Percentiles rank a stretch among this genome's conserved stretches.
phyloP scores from a whole-genome alignment of 768 basidiomycete genomes.

The Candolleomyces efflorescens region DNA sequence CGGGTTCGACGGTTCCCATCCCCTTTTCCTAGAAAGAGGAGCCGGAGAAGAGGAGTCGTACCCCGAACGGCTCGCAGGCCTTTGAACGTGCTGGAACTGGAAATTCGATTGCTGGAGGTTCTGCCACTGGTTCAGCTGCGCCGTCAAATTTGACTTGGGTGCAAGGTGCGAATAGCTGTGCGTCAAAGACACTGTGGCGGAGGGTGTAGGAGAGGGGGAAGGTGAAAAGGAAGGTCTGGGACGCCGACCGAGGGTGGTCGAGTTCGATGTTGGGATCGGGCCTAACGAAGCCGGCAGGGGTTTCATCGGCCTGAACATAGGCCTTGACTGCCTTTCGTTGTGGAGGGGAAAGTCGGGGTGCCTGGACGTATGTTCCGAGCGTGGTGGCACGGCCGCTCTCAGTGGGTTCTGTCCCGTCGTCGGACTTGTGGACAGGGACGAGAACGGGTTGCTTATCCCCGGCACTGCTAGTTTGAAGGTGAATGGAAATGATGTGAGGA shows the following conservation, averaged over 20 bases:
- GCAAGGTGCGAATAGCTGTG: constrained; percentile 3
- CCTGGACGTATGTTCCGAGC: not conserved
- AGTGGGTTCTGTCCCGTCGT: constrained; percentile 10
- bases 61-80: constrained; percentile 15
- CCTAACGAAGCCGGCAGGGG: constrained; percentile 16
- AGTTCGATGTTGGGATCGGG: constrained; percentile 11
- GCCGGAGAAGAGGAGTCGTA: constrained; percentile 31
- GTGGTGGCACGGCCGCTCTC: constrained; percentile 9
- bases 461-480: constrained; percentile 67
- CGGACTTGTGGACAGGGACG: constrained; percentile 11
- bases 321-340: constrained; percentile 1
- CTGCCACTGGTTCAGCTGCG: not conserved
- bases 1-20: constrained; percentile 65
- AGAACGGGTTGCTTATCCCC: constrained; percentile 65
- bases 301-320: constrained; percentile 13
- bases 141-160: not conserved
- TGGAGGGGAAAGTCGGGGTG: not conserved
- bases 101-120: constrained; percentile 1
- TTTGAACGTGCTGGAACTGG: constrained; percentile 6
- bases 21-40: constrained; percentile 53
- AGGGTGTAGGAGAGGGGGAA: constrained; percentile 15
- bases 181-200: constrained; percentile 1
- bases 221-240: constrained; percentile 20
- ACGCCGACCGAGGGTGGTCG: constrained; percentile 16
- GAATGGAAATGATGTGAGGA: constrained; percentile 50